phyloP scores from a whole-genome alignment of 2,329 filamentous ascomycete species.

The Aureobasidium sp. region DNA sequence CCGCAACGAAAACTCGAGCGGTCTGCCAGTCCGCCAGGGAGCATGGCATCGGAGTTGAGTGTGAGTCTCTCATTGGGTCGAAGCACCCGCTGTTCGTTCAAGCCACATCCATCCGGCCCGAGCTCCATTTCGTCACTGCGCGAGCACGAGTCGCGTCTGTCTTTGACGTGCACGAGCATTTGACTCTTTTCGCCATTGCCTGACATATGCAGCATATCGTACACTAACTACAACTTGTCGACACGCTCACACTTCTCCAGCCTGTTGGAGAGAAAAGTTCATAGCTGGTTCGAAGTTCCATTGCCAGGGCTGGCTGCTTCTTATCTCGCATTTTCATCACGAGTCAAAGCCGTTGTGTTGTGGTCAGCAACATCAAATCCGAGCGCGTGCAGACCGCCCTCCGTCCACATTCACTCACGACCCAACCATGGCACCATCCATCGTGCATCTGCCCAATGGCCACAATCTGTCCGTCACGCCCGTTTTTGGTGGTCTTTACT shows the following conservation, averaged over 20 bases:
- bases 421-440: constrained; percentile 27
- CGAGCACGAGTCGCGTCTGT: neutral
- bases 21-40: neutral
- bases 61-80: neutral
- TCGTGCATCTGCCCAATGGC: constrained; percentile 76
- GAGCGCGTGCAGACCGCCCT: neutral
- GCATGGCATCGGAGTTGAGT: neutral
- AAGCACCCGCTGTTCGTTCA: neutral
- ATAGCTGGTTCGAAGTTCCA: no score
- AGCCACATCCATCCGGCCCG: neutral
- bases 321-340: neutral
- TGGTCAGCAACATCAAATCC: neutral
- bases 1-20: neutral
- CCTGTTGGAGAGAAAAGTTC: neutral
- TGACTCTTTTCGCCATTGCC: neutral
- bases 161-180: neutral
- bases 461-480: constrained; percentile 74
- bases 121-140: neutral
- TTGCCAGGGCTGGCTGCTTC: neutral
- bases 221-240: neutral
- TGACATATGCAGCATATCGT: neutral
- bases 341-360: constrained; percentile 8
- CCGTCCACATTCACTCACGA: neutral
- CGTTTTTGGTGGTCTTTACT: constrained; percentile 85
- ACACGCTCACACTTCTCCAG: neutral